A percentile compares a stretch with the other conserved stretches of the same genome.
Conservation (phyloP, 306 rosid species). For the Quercus alba region DNA sequence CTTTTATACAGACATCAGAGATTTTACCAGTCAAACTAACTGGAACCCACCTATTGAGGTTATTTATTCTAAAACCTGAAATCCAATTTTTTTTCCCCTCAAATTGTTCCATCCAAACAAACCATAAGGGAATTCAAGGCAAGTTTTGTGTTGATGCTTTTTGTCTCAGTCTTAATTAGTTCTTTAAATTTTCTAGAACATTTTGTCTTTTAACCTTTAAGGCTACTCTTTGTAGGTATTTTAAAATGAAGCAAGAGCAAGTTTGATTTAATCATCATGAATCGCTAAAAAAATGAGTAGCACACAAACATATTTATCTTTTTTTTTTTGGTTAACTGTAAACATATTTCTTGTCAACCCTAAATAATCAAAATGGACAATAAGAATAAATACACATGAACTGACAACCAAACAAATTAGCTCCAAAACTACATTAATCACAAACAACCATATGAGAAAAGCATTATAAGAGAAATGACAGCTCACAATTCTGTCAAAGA, state of each 20-base stretch:
- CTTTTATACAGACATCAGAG: no score
- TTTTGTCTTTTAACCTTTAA: not conserved
- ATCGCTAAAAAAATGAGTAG: not conserved
- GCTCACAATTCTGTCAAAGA: not conserved
- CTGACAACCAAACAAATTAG: not conserved
- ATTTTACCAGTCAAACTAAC: no score
- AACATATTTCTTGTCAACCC: not conserved
- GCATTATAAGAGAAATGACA: no score
- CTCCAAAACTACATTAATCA: not conserved
- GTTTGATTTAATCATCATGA: not conserved
- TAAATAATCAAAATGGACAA: not conserved
- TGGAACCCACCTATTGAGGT: no score
- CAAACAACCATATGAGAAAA: not conserved
- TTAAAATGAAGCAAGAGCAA: not conserved
- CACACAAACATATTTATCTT: no score
- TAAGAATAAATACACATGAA: not conserved
- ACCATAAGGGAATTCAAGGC: not conserved
- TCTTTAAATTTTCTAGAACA: not conserved
- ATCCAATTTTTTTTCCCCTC: no score
- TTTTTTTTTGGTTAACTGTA: not conserved
- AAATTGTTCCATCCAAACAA: no score
- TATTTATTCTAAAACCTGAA: no score
- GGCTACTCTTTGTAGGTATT: not conserved
- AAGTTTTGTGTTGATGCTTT: not conserved
- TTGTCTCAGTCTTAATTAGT: not conserved